phyloP scores from a whole-genome alignment of 2,329 filamentous ascomycete species.

The Zasmidium cellare region DNA sequence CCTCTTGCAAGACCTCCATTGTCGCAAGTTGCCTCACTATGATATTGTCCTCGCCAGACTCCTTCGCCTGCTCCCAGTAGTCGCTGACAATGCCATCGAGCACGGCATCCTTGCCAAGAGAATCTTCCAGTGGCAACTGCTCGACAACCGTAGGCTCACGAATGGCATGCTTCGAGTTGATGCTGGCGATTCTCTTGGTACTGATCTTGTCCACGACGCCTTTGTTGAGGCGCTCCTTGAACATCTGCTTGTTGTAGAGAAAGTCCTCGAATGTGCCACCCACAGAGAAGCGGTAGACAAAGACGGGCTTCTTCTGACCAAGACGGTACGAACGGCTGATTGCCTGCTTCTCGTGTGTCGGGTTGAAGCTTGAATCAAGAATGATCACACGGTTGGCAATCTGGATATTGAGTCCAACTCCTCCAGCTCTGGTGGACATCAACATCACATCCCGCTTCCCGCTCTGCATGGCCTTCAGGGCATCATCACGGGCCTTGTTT shows the following conservation, averaged over 20 bases:
- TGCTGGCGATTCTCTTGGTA: slow-evolving; percentile 64
- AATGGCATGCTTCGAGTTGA: slow-evolving; percentile 56
- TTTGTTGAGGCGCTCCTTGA: slow-evolving; percentile 77
- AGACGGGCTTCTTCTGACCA: slow-evolving; percentile 77
- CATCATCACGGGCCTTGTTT: slow-evolving; percentile 58
- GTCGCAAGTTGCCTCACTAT: slow-evolving; percentile 33
- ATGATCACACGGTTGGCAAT: slow-evolving; percentile 85
- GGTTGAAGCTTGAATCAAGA: slow-evolving; percentile 81
- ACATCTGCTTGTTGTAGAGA: slow-evolving; percentile 72
- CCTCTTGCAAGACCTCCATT: slow-evolving; percentile 36
- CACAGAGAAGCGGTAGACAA: slow-evolving; percentile 77
- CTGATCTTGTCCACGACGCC: slow-evolving; percentile 84
- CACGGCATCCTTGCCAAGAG: slow-evolving; percentile 58
- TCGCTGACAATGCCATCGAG: slow-evolving; percentile 63
- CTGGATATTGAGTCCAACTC: slow-evolving; percentile 78
- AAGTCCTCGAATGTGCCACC: slow-evolving; percentile 78
- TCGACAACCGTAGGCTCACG: slow-evolving; percentile 55
- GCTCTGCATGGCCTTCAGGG: slow-evolving; percentile 69
- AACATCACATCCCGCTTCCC: slow-evolving; percentile 62
- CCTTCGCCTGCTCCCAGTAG: slow-evolving; percentile 65
- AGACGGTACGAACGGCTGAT: slow-evolving; percentile 84
- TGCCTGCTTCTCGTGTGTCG: slow-evolving; percentile 79
- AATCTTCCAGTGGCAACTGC: slow-evolving; percentile 50
- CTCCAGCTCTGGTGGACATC: slow-evolving; percentile 81
- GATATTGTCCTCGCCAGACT: slow-evolving; percentile 38